Percentiles rank a stretch among this genome's conserved stretches.
These are phyloP conservation scores for Cucumis melo DNA, from an alignment of 306 rosid genomes.

Conservation along the genomic window DNA sequence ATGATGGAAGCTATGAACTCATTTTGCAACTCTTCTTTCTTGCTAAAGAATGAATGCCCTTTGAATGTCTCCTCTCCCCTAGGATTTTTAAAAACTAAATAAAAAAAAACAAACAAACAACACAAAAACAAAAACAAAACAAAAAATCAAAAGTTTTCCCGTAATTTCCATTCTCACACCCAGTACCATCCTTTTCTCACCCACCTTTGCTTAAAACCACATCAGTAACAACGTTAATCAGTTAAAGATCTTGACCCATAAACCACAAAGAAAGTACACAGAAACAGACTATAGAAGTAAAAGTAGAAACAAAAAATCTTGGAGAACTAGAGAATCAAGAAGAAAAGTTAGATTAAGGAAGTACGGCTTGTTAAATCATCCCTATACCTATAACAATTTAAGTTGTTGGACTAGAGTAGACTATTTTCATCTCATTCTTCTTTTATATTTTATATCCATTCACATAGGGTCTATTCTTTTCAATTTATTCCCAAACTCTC, in stretches of 20 bases:
- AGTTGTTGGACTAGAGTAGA: neutral
- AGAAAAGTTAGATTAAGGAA: neutral
- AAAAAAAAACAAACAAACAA: too few species aligned
- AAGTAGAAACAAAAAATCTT: neutral
- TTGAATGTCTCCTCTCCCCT: neutral
- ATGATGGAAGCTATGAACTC: neutral
- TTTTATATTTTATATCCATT: neutral
- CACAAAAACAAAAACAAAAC: too few species aligned
- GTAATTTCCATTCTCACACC: neutral
- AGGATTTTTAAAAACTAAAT: neutral
- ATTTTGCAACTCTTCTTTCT: neutral
- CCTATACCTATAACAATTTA: neutral
- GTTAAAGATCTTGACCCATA: neutral
- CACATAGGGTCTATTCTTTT: neutral
- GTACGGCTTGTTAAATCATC: neutral
- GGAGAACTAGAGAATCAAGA: neutral
- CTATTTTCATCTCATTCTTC: neutral
- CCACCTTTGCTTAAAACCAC: neutral
- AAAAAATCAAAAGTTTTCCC: neutral
- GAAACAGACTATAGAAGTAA: neutral
- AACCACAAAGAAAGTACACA: neutral
- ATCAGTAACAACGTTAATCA: neutral
- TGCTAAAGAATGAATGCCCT: neutral
- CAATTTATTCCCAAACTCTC: neutral
- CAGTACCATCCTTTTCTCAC: neutral